Conservation (phyloP, 768 basidiomycete genomes). For the Stropharia rugosoannulata region DNA sequence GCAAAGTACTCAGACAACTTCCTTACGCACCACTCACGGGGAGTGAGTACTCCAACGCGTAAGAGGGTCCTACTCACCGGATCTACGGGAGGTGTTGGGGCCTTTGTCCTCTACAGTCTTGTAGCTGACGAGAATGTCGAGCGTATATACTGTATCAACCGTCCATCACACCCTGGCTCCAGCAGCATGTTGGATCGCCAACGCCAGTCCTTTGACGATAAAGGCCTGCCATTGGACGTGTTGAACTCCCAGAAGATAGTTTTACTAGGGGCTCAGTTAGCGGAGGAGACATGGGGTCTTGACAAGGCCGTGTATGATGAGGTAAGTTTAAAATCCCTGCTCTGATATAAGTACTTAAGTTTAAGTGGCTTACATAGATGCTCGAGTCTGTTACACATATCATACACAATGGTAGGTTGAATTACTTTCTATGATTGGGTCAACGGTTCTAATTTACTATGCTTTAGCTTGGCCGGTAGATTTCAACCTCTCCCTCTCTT, state of each 20-base stretch:
- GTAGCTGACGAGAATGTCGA: background rate
- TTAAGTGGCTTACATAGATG: background rate
- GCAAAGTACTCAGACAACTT: background rate
- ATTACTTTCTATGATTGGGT: no score
- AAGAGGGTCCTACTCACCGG: slow-evolving; percentile 9
- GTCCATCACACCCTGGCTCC: background rate
- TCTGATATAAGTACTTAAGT: background rate
- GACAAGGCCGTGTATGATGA: background rate
- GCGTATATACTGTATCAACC: background rate
- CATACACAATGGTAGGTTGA: slow-evolving; percentile 9
- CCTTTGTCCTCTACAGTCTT: background rate
- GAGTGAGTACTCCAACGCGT: background rate
- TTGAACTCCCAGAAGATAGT: background rate
- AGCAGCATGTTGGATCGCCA: background rate
- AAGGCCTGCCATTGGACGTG: background rate
- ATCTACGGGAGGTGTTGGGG: slow-evolving; percentile 6
- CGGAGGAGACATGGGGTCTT: background rate
- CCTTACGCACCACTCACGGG: background rate
- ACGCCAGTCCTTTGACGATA: background rate
- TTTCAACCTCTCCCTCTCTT: slow-evolving; percentile 42
- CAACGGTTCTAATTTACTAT: background rate
- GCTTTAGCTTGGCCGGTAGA: slow-evolving; percentile 44
- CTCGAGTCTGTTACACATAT: slow-evolving; percentile 6
- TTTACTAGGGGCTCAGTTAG: background rate
- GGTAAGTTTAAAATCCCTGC: background rate